A percentile compares a stretch with the other conserved stretches of the same genome.
These are phyloP conservation scores for Rutstroemia sp. DNA, from an alignment of 2,329 filamentous ascomycete species.

Conservation along the genomic window DNA sequence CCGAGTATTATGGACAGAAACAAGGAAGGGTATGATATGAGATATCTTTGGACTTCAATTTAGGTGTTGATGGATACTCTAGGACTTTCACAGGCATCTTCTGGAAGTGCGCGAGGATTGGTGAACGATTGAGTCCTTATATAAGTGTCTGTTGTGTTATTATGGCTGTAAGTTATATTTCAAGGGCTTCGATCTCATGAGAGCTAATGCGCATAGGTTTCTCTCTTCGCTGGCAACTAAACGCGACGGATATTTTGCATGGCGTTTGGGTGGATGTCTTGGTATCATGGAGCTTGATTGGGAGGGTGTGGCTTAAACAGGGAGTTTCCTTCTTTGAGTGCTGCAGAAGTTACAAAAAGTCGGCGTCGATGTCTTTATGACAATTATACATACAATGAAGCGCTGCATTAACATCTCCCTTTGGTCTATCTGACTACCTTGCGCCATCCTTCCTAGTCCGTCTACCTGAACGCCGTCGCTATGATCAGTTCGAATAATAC, in stretches of 20 bases:
- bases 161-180: slow-evolving; percentile 69
- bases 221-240: slow-evolving; percentile 28
- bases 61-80: slow-evolving; percentile 9
- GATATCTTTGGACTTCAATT: slow-evolving; percentile 1
- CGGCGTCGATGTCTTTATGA: neutral
- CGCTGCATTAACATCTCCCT: neutral
- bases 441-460: neutral
- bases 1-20: slow-evolving; percentile 87
- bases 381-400: slow-evolving; percentile 3
- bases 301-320: neutral
- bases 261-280: slow-evolving; percentile 18
- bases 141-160: slow-evolving; percentile 87
- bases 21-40: slow-evolving; percentile 68
- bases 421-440: neutral
- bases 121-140: slow-evolving; percentile 89
- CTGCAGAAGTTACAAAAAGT: neutral
- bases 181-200: neutral
- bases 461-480: slow-evolving; percentile 25
- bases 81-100: slow-evolving; percentile 57
- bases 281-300: slow-evolving; percentile 1
- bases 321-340: neutral
- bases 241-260: slow-evolving; percentile 7
- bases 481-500: slow-evolving; percentile 10
- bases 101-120: slow-evolving; percentile 92
- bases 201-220: slow-evolving; percentile 22